Percentiles rank a stretch among this genome's conserved stretches.
Conservation (phyloP, 768 basidiomycete genomes). For the Tricholoma saponaceum region DNA sequence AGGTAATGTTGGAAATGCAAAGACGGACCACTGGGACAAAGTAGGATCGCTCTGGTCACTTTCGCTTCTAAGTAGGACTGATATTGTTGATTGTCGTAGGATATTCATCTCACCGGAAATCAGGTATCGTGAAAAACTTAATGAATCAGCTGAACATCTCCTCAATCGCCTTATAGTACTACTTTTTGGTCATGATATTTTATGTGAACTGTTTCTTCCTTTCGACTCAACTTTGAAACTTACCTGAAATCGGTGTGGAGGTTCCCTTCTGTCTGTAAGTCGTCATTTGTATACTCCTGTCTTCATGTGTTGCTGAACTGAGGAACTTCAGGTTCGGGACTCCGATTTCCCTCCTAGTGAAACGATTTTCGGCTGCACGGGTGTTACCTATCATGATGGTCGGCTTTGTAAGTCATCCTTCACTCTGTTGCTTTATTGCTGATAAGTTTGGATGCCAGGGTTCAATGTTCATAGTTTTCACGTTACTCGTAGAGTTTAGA, state of each 20-base stretch:
- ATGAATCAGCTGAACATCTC: background rate
- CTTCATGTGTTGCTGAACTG: background rate
- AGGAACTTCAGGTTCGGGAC: constrained; percentile 36
- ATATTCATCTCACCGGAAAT: constrained; percentile 39
- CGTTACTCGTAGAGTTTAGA: background rate
- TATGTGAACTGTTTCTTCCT: constrained; percentile 28
- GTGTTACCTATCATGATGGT: constrained; percentile 47
- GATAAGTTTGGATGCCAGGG: constrained; percentile 23
- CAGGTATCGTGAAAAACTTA: constrained; percentile 24
- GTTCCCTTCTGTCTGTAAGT: constrained; percentile 43
- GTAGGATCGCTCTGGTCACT: constrained; percentile 16
- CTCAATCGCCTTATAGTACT: constrained; percentile 30
- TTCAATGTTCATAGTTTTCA: constrained; percentile 29
- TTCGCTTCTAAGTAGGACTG: background rate
- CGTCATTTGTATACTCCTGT: background rate
- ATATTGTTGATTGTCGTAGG: constrained; percentile 22
- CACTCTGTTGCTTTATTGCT: background rate
- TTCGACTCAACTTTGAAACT: background rate
- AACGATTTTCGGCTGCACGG: constrained; percentile 41
- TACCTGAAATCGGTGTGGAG: constrained; percentile 16
- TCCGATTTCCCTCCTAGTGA: constrained; percentile 46
- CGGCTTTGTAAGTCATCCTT: constrained; percentile 36
- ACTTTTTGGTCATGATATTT: constrained; percentile 45
- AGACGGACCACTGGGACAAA: constrained; percentile 48
- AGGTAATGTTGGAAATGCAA: constrained; percentile 49